Base-by-base conservation (phyloP, 495 filamentous ascomycete genomes). In the Neurospora pannonica region DNA sequence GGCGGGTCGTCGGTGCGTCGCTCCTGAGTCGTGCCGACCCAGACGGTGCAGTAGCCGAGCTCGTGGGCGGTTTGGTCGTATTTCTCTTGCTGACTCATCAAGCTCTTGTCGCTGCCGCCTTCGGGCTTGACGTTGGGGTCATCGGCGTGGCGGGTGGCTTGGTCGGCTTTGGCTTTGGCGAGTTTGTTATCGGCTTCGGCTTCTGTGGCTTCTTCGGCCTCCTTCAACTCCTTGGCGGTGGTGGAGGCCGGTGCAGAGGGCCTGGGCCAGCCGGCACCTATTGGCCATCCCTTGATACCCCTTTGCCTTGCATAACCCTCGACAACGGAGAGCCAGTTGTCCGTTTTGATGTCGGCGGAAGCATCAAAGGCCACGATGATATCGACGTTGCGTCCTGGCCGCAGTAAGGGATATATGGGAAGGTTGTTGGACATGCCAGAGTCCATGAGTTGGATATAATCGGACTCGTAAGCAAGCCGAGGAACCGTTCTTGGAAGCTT, bases 381-480 rank as follows among this genome's bases (percentile, higher is more conserved):
- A 77, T 99, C 96, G 21, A 98, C 90, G 76, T 96, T 89, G 37
- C 96, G 87, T 4, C 94, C 95, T 0, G 92, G 93, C 24, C 96
- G 89, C 34, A 99, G 90, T 7, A 98, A 87, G 0, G 96, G 96
- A 81, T 99, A 99, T 37, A 97, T 93, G 5, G 96, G 95, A 4
- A 99, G 87, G 77, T 99, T 99, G 80, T 98, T 98, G 71, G 92
- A 94, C 95, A 99, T 99, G 15, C 96, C 96, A 7, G 96, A 94
- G 83, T 99, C 96, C 92, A 97, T 97, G 5, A 98, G 88, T 76
- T 96, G 91, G 34, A 98, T 85, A 76, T 93, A 90, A 40, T 90
- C 84, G 24, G 84, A 86, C 70, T 88, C 84, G 77, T 92, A 90
- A 48, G 97, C 89, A 36, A 88, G 92, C 69, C 91, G 87, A 0